Base-by-base conservation (phyloP, 495 filamentous ascomycete genomes). In the Antarctomyces pellizariae region DNA sequence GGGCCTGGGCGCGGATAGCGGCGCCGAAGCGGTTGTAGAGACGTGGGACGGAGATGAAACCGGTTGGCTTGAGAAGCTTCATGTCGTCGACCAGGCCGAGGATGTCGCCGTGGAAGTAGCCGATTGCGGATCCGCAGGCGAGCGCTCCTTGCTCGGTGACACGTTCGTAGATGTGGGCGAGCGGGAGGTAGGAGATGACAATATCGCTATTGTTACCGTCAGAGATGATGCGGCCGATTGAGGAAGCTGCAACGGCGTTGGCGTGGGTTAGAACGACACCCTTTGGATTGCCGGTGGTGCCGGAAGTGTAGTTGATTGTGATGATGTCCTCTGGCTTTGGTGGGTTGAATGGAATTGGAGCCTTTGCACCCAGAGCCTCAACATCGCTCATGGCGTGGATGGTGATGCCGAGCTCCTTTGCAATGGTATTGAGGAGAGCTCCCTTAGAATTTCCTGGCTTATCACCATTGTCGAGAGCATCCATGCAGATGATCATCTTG, bases 271-370 rank as follows among this genome's bases (percentile, higher is more conserved):
- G 50, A 18, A 84, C 56, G 4, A 95, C 86, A 31, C 86, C 86
- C 53, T 97, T 97, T 3, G 86, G 86, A 35, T 75, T 63, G 4
- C 86, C 89, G 0, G 86, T 97, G 6, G 86, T 97, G 10, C 86
- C 86, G 7, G 78, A 90, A 6, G 86, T 97, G 53, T 97, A 97
- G 54, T 95, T 97, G 52, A 97, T 82, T 17, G 86, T 95, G 30
- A 90, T 59, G 39, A 75, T 59, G 42, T 93, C 82, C 2, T 72
- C 61, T 0, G 75, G 64, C 16, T 49, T 50, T 5, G 86, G 84
- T 16, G 73, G 63, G 26, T 67, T 69, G 44, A 62, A 54, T 22
- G 71, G 62, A 17, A 65, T 59, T 16, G 70, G 70, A 4, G 67
- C 63, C 12, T 62, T 48, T 20, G 56, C 65, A 10, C 89, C 86